Percentiles rank a stretch among this genome's conserved stretches.
Evolutionary conservation across 2,329 filamentous ascomycete species (phyloP).

Genomic region (Trichoderma oligosporum): DNA sequence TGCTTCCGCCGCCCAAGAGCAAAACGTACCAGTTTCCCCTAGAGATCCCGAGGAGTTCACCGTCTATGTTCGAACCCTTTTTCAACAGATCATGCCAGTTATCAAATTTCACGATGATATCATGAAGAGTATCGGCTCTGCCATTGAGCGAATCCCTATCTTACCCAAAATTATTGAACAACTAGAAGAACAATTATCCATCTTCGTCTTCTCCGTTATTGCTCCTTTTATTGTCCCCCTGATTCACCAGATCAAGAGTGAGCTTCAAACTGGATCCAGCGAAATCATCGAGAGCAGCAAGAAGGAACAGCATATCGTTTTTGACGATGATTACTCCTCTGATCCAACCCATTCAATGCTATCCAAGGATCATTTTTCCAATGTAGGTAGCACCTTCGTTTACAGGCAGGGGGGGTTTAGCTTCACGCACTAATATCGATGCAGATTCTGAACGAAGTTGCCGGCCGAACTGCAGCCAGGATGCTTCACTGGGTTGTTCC

Average conservation of each 20-base stretch:
- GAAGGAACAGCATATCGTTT: constrained; percentile 82
- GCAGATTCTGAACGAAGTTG: constrained; percentile 77
- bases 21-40: constrained; percentile 70
- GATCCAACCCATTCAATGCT: constrained; percentile 95
- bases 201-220: constrained; percentile 89
- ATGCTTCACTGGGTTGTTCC: constrained; percentile 83
- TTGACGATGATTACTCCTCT: constrained; percentile 68
- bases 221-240: constrained; percentile 85
- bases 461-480: constrained; percentile 74
- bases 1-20: constrained; percentile 69
- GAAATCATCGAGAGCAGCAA: constrained; percentile 84
- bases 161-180: constrained; percentile 82
- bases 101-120: constrained; percentile 89
- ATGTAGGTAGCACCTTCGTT: constrained; percentile 45
- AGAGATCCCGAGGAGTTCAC: constrained; percentile 82
- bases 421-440: neutral
- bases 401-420: too few relatives aligned
- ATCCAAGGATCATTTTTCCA: constrained; percentile 92
- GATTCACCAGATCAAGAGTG: constrained; percentile 79
- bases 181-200: constrained; percentile 78
- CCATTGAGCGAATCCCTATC: constrained; percentile 81
- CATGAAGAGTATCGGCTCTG: constrained; percentile 71
- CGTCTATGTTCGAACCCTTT: constrained; percentile 67
- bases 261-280: constrained; percentile 78
- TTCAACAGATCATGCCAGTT: constrained; percentile 79